Conservation (phyloP, 1,284 basidiomycete genomes). For the Ceratobasidium theobromae region DNA sequence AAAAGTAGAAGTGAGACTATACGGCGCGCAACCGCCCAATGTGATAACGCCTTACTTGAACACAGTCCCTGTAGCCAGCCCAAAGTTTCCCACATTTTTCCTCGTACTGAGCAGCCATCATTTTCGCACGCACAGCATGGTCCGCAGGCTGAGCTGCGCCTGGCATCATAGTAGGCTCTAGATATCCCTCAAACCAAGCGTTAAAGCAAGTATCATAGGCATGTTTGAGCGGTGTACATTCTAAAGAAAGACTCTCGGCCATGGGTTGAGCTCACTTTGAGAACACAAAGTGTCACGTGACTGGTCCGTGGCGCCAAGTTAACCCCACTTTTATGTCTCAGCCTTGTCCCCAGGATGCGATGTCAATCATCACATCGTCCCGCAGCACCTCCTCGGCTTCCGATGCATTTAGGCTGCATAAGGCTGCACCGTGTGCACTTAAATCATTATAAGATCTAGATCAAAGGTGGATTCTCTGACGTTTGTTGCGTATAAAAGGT, state of each 20-base stretch:
- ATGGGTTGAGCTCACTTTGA: too few relatives aligned
- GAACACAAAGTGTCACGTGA: too few relatives aligned
- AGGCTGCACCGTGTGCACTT: too few relatives aligned
- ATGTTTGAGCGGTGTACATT: conserved; percentile 88
- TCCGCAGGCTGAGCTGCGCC: conserved; percentile 45
- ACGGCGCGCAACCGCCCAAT: neutral
- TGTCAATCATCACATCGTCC: too few relatives aligned
- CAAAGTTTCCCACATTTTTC: conserved; percentile 79
- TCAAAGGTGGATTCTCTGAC: neutral
- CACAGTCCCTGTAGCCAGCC: conserved; percentile 74
- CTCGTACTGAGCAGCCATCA: conserved; percentile 76
- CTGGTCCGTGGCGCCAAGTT: too few relatives aligned
- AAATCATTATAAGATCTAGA: too few relatives aligned
- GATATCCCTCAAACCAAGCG: conserved; percentile 93
- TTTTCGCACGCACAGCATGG: conserved; percentile 42
- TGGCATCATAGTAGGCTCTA: conserved; percentile 63
- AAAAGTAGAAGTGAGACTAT: neutral
- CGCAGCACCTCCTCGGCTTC: neutral
- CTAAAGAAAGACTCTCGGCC: conserved; percentile 70
- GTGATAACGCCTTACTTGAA: conserved; percentile 59
- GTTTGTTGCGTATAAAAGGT: conserved; percentile 7
- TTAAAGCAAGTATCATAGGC: conserved; percentile 94
- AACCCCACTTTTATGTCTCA: too few relatives aligned
- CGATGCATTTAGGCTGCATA: neutral
- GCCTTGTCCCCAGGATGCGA: too few relatives aligned